Evolutionary conservation across 371 early-diverging fungal species (phyloP), one percentile per base, ranked within the genome.

Genomic region (Saksenaea oblongispora): DNA sequence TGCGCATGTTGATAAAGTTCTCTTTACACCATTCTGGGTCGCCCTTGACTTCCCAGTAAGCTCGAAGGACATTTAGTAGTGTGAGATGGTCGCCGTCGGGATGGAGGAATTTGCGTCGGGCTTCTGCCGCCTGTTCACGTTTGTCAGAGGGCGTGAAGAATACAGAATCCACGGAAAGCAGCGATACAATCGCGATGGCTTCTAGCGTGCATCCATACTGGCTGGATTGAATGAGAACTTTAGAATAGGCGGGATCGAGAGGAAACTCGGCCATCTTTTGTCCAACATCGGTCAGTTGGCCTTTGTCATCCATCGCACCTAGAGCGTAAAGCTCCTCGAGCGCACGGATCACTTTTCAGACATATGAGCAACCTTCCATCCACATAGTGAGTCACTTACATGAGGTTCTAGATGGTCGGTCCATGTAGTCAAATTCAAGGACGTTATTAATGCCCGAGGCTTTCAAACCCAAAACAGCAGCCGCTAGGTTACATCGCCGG

Each of bases 11-110:
- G 59, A 98, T 87, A 77, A 92, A 97, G 70, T 98, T 90, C 37
- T 94, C 91, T 42, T 81, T 78, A 72, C 98, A 98, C 98, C 98
- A 98, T 42, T 89, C 88, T 3, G 74, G 64, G 62, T 93, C 88
- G 1, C 91, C 91, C 53, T 91, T 81, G 24, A 89, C 90, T 39
- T 85, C 83, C 75, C 85, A 77, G 70, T 91, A 97, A 0, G 87
- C 93, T 11, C 86, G 83, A 34, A 93, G 69, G 3, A 94, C 92
- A 67, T 95, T 96, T 57, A 96, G 72, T 5, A 91, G 82, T 0
- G 96, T 96, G 41, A 97, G 65, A 65, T 96, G 96, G 76, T 98
- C 98, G 58, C 98, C 97, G 51, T 91, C 89, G n/a, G 81, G 80
- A 41, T 84, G 85, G 5, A 85, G 59, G 59, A 91, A 89, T 64